Evolutionary conservation across 495 filamentous ascomycete species (phyloP).

Genomic region (Cenococcum geophilum): DNA sequence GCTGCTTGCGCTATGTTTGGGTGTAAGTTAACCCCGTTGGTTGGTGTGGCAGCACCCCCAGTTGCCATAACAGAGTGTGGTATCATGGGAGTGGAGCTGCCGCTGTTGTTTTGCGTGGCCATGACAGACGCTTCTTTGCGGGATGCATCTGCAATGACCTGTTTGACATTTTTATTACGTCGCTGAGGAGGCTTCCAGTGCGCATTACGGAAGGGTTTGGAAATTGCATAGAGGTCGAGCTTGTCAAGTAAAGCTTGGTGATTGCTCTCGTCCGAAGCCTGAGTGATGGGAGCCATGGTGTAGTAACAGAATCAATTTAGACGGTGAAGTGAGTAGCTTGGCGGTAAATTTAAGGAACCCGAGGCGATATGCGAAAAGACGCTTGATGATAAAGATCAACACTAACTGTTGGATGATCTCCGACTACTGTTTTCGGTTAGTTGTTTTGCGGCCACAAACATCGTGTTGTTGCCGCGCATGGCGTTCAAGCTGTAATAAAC

Average conservation of each 20-base stretch:
- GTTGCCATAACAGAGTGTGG: constrained; percentile 33
- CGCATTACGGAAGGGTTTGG: constrained; percentile 79
- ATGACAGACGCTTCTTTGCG: constrained; percentile 76
- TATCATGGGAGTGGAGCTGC: constrained; percentile 63
- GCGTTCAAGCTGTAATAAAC: no score
- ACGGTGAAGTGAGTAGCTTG: not conserved
- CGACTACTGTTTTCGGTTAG: not conserved
- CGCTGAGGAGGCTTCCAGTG: constrained; percentile 87
- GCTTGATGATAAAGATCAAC: no score
- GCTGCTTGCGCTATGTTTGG: constrained; percentile 76
- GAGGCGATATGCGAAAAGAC: not conserved
- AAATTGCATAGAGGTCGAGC: constrained; percentile 77
- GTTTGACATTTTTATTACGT: constrained; percentile 97
- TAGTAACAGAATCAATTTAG: not conserved
- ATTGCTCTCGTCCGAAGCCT: constrained; percentile 38
- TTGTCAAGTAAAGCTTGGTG: constrained; percentile 60
- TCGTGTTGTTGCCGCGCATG: not conserved
- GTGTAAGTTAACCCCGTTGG: constrained; percentile 41
- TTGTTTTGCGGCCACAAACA: not conserved
- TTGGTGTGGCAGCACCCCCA: constrained; percentile 55
- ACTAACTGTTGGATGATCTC: not conserved
- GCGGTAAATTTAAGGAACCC: not conserved
- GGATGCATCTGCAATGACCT: constrained; percentile 83
- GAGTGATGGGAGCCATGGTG: constrained; percentile 42
- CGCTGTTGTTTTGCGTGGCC: constrained; percentile 73